A percentile compares a stretch with the other conserved stretches of the same genome.
These are phyloP conservation scores for Clitoria ternatea DNA, from an alignment of 306 rosid species.

Conservation along the genomic window DNA sequence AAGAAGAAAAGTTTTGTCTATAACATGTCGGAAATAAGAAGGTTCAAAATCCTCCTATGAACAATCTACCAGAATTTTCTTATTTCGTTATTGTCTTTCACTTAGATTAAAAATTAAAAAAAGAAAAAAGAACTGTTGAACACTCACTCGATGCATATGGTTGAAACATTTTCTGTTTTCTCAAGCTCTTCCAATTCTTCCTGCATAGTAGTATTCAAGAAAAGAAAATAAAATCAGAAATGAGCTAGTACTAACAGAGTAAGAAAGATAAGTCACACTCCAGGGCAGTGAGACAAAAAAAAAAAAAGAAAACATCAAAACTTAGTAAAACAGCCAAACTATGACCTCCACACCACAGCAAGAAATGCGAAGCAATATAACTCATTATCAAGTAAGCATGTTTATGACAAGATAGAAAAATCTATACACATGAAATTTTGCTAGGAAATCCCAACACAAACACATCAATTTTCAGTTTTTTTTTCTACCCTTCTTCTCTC, in stretches of 20 bases:
- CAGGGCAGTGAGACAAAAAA: too few species aligned
- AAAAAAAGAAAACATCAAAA: neutral
- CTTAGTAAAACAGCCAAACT: neutral
- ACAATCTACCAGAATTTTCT: neutral
- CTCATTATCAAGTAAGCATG: neutral
- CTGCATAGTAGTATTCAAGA: constrained; percentile 31
- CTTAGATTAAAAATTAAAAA: too few species aligned
- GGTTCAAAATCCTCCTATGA: neutral
- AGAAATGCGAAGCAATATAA: neutral
- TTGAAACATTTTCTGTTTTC: constrained; percentile 47
- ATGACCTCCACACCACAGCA: neutral
- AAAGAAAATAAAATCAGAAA: constrained; percentile 12
- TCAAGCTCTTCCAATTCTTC: constrained; percentile 67
- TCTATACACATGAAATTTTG: too few species aligned
- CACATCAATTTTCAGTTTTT: too few species aligned
- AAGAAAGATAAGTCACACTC: neutral
- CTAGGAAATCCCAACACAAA: too few species aligned
- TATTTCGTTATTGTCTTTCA: neutral
- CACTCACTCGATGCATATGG: constrained; percentile 55
- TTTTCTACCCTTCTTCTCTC: too few species aligned
- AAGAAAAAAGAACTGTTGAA: constrained; percentile 18
- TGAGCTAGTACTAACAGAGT: constrained; percentile 9
- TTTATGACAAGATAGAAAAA: neutral
- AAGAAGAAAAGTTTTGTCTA: too few species aligned
- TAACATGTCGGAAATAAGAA: too few species aligned